These are phyloP conservation scores for Aureobasidium sp. DNA, from an alignment of 2,329 filamentous ascomycete genomes.

Conservation along the genomic window DNA sequence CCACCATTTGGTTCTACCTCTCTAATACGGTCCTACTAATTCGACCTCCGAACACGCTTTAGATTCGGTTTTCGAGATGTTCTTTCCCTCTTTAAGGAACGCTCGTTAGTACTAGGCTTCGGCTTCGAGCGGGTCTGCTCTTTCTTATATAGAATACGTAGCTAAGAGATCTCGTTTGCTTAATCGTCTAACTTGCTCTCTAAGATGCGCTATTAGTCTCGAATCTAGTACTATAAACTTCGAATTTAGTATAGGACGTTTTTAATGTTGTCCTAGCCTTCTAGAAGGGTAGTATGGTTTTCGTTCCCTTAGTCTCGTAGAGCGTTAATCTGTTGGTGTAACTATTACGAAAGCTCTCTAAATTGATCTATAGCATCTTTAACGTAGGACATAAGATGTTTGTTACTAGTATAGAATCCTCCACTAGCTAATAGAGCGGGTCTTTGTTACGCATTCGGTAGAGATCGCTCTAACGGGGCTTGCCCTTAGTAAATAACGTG, in stretches of 20 bases:
- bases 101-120: not conserved
- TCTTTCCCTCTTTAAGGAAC: not conserved
- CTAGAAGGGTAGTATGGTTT: not conserved
- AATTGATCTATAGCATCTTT: not conserved
- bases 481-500: not conserved
- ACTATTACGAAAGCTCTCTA: not conserved
- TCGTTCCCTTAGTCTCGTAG: not conserved
- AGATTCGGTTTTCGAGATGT: not conserved
- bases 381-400: not conserved
- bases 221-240: not conserved
- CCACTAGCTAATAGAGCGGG: not conserved
- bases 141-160: not conserved
- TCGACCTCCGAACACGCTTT: not conserved
- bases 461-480: not conserved
- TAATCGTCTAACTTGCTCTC: not conserved
- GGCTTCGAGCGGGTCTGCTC: not conserved
- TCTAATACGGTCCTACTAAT: not conserved
- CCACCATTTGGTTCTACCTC: not conserved
- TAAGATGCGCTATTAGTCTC: not conserved
- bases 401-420: not conserved
- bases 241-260: not conserved
- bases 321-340: not conserved
- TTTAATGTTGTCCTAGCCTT: not conserved
- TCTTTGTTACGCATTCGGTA: not conserved
- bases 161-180: not conserved